These are phyloP conservation scores for Seminavis robusta DNA, from an alignment of 108 stramenopile species.

Conservation along the genomic window DNA sequence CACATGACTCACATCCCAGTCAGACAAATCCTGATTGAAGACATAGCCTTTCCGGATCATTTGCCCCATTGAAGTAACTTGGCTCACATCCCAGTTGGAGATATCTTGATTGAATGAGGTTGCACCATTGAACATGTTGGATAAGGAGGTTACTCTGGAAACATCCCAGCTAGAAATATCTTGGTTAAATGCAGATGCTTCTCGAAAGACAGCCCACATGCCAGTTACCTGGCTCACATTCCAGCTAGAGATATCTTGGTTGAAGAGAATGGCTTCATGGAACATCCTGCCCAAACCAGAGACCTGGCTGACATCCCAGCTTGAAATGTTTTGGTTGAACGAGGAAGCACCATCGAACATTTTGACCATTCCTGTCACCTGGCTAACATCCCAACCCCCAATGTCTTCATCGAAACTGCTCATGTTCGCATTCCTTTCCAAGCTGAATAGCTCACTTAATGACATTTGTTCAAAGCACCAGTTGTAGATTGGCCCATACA, in stretches of 20 bases:
- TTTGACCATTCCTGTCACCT: slow-evolving; percentile 1
- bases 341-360: slow-evolving; percentile 18
- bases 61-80: slow-evolving; percentile 1
- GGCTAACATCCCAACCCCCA: slow-evolving; percentile 18
- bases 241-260: slow-evolving; percentile 34
- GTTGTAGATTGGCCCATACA: too few relatives aligned
- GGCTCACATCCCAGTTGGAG: slow-evolving; percentile 12
- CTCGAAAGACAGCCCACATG: slow-evolving; percentile 23
- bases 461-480: too few relatives aligned
- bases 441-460: too few relatives aligned
- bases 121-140: slow-evolving; percentile 23
- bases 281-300: slow-evolving; percentile 26
- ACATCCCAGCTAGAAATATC: slow-evolving; percentile 18
- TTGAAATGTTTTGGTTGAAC: slow-evolving; percentile 12
- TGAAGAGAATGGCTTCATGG: slow-evolving; percentile 22
- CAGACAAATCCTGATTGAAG: slow-evolving; percentile 27
- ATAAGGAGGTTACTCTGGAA: not conserved
- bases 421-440: slow-evolving; percentile 22
- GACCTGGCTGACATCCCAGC: slow-evolving; percentile 6
- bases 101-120: slow-evolving; percentile 22
- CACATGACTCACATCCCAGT: too few relatives aligned
- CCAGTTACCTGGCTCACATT: not conserved
- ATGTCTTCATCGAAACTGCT: slow-evolving; percentile 39
- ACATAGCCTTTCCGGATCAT: slow-evolving; percentile 14
- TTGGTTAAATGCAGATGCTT: slow-evolving; percentile 12